Evolutionary conservation across 768 basidiomycete species (phyloP), one percentile per base, ranked within the genome.

Genomic region (Myochromella boudieri): DNA sequence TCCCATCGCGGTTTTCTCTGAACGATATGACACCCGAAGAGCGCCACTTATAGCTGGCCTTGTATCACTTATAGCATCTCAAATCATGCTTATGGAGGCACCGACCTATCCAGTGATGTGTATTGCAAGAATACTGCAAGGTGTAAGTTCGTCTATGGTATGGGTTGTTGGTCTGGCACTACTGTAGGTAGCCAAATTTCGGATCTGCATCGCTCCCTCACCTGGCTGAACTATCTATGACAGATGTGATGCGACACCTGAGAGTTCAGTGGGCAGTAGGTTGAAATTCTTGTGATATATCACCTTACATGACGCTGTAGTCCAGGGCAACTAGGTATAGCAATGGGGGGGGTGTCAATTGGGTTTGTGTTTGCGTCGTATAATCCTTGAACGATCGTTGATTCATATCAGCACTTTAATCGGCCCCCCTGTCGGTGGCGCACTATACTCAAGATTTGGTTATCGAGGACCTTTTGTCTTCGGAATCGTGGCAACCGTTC

Each of bases 111-210:
- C 74, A 44, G 60, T 82, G 10, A 81, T 85, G 81, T 75, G 70
- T 11, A 25, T 82, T 28, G 81, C 82, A 6, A 76, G 84, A 25
- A 57, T 75, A n/a, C 38, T 83, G 21, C 83, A 84, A 60, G 82
- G 83, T 4, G 60, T 81, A 8, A 76, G 77, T 12, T 82, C 82
- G 0, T 77, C 81, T 4, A 69, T 82, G 61, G 69, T 85, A 7
- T 84, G 81, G 82, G 71, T 81, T 0, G 76, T 82, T 15, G 82
- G 82, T 1, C 54, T 84, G 25, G 81, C 82, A 20, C 66, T 84
- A 22, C 59, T 84, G 81, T 82, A 56, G 57, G 68, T 10, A 6
- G 4, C 2, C 14, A n/a, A n/a, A n/a, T n/a, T n/a, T n/a, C n/a
- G n/a, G n/a, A n/a, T n/a, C n/a, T n/a, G n/a, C n/a, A 7, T n/a